Conservation (phyloP, 2,329 filamentous ascomycete species). For the Fusarium albidum region DNA sequence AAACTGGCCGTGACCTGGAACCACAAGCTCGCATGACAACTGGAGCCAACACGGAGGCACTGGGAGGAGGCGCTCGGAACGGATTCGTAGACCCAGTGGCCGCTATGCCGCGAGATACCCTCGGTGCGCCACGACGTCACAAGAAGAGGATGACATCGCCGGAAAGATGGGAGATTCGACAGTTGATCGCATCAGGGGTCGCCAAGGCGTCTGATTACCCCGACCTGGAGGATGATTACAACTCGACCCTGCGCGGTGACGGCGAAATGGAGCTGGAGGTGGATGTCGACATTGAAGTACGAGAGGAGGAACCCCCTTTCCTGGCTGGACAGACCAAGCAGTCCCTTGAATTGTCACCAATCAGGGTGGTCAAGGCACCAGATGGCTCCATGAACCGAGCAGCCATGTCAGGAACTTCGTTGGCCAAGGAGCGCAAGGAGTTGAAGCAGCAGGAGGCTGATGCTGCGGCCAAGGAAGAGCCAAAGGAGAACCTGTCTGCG, state of each 20-base stretch:
- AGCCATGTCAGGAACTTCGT: constrained; percentile 88
- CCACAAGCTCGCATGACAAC: constrained; percentile 82
- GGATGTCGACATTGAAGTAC: constrained; percentile 96
- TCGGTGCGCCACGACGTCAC: constrained; percentile 61
- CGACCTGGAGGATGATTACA: constrained; percentile 92
- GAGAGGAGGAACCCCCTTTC: constrained; percentile 96
- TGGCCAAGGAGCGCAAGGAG: constrained; percentile 91
- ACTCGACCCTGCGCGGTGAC: constrained; percentile 85
- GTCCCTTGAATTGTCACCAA: constrained; percentile 92
- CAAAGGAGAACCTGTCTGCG: constrained; percentile 82
- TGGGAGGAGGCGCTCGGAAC: constrained; percentile 71
- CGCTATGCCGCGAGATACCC: constrained; percentile 48
- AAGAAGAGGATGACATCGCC: constrained; percentile 97
- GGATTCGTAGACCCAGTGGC: constrained; percentile 59
- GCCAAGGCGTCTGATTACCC: constrained; percentile 94
- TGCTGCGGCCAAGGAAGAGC: constrained; percentile 75
- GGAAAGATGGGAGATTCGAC: constrained; percentile 96
- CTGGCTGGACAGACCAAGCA: constrained; percentile 96
- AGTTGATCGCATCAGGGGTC: constrained; percentile 94
- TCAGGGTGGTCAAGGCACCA: constrained; percentile 94
- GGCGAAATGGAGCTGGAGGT: constrained; percentile 92
- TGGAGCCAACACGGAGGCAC: constrained; percentile 86
- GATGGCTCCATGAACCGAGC: constrained; percentile 98
- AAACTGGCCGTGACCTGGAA: constrained; percentile 82
- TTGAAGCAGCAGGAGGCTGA: constrained; percentile 88